phyloP scores from a whole-genome alignment of 345 rosid genomes.

The Acer yangbiense region DNA sequence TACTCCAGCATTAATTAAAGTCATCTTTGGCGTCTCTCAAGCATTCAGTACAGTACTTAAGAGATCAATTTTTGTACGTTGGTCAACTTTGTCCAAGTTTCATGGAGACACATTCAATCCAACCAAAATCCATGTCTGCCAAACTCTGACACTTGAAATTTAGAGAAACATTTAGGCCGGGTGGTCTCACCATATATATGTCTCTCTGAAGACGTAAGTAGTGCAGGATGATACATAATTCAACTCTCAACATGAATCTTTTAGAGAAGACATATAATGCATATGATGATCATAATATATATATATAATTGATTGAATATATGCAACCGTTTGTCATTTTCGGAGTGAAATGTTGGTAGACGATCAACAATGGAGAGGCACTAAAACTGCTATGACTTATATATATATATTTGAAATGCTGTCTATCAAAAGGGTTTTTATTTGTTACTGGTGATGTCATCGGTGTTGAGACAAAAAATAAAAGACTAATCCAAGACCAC shows the following conservation, averaged over 20 bases:
- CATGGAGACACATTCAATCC: conserved; percentile 26
- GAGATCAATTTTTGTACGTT: not conserved
- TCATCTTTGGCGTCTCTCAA: not conserved
- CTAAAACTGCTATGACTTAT: conserved; percentile 3
- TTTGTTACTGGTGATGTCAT: conserved; percentile 6
- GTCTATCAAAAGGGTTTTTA: not conserved
- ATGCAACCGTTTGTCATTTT: too few species aligned
- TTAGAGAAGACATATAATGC: too few species aligned
- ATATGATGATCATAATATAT: too few species aligned
- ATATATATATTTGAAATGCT: not conserved
- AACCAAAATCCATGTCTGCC: conserved; percentile 9
- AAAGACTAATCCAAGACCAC: conserved; percentile 31
- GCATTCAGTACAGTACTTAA: not conserved
- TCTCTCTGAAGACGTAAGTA: not conserved
- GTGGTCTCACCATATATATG: not conserved
- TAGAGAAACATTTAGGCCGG: not conserved
- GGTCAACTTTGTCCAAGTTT: conserved; percentile 35
- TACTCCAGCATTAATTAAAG: conserved; percentile 2
- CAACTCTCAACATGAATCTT: too few species aligned
- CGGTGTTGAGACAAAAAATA: not conserved
- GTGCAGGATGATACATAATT: not conserved
- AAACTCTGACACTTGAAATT: not conserved
- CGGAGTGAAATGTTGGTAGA: too few species aligned
- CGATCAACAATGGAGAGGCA: not conserved
- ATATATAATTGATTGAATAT: too few species aligned